Percentiles rank a stretch among this genome's conserved stretches.
Conservation (phyloP, 2,329 filamentous ascomycete genomes). For the Amauroascus niger region DNA sequence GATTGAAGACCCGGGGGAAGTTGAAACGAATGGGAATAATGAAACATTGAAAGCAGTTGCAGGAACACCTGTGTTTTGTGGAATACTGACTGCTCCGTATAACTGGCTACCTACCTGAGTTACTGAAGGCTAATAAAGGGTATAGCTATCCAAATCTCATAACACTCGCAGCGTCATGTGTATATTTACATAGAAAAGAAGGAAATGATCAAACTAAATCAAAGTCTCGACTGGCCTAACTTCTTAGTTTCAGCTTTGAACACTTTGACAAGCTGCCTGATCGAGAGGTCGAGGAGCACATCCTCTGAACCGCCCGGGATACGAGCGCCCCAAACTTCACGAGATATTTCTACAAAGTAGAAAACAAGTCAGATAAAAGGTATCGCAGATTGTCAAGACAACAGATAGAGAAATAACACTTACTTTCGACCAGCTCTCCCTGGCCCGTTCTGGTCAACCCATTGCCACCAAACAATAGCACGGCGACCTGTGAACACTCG, state of each 20-base stretch:
- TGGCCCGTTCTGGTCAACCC: conserved; percentile 61
- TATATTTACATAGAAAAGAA: not conserved
- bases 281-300: conserved; percentile 59
- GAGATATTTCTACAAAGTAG: conserved; percentile 45
- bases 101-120: too few species aligned
- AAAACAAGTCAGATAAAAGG: conserved; percentile 17
- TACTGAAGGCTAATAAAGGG: too few species aligned
- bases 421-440: conserved; percentile 61
- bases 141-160: too few species aligned
- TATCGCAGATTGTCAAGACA: conserved; percentile 19
- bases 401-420: too few species aligned
- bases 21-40: not conserved
- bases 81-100: too few species aligned
- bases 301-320: conserved; percentile 64
- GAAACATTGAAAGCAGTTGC: not conserved
- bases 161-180: too few species aligned
- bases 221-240: conserved; percentile 21
- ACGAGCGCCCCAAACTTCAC: conserved; percentile 53
- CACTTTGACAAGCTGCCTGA: conserved; percentile 61
- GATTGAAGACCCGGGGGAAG: not conserved
- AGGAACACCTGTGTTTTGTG: too few species aligned
- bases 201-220: not conserved
- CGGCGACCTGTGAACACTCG: conserved; percentile 59
- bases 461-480: conserved; percentile 64
- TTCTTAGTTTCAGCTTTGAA: conserved; percentile 38